These are phyloP conservation scores for Diaporthe nobilis DNA, from an alignment of 2,329 filamentous ascomycete species.

Conservation along the genomic window DNA sequence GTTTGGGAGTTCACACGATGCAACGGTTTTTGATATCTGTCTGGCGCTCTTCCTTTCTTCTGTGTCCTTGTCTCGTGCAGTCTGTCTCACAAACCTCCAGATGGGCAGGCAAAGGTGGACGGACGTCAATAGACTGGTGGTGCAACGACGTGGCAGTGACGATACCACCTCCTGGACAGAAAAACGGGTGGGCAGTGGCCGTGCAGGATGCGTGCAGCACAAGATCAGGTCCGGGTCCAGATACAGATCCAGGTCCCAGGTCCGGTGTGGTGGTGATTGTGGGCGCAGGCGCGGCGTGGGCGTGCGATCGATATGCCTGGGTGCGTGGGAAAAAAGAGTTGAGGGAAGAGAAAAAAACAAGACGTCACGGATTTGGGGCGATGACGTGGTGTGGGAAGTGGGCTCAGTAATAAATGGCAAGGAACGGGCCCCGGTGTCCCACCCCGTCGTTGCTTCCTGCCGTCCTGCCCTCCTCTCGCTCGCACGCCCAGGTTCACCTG, in stretches of 20 bases:
- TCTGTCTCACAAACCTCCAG: neutral
- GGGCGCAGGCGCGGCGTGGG: slow-evolving; percentile 21
- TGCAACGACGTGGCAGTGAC: slow-evolving; percentile 28
- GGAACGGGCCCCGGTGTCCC: slow-evolving; percentile 27
- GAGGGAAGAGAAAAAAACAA: slow-evolving; percentile 42
- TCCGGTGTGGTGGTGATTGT: slow-evolving; percentile 19
- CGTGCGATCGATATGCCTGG: slow-evolving; percentile 25
- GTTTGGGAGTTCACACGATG: slow-evolving; percentile 13
- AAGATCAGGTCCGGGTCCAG: slow-evolving; percentile 20
- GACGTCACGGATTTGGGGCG: slow-evolving; percentile 42
- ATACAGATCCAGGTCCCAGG: slow-evolving; percentile 4
- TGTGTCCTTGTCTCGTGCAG: neutral
- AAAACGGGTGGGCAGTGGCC: slow-evolving; percentile 1
- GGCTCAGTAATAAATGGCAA: slow-evolving; percentile 42
- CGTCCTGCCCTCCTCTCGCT: neutral
- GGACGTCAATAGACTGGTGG: neutral
- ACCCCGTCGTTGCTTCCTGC: slow-evolving; percentile 27
- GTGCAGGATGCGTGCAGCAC: slow-evolving; percentile 16
- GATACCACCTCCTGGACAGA: slow-evolving; percentile 12
- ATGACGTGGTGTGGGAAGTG: slow-evolving; percentile 43
- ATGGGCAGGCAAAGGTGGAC: neutral
- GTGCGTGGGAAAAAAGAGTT: slow-evolving; percentile 38
- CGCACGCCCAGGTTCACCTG: neutral
- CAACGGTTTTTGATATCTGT: slow-evolving; percentile 20
- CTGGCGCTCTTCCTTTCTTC: slow-evolving; percentile 7